Percentiles rank a stretch among this genome's conserved stretches.
Conservation (phyloP, 2,329 filamentous ascomycete genomes). For the Ophioceras dolichostomum region DNA sequence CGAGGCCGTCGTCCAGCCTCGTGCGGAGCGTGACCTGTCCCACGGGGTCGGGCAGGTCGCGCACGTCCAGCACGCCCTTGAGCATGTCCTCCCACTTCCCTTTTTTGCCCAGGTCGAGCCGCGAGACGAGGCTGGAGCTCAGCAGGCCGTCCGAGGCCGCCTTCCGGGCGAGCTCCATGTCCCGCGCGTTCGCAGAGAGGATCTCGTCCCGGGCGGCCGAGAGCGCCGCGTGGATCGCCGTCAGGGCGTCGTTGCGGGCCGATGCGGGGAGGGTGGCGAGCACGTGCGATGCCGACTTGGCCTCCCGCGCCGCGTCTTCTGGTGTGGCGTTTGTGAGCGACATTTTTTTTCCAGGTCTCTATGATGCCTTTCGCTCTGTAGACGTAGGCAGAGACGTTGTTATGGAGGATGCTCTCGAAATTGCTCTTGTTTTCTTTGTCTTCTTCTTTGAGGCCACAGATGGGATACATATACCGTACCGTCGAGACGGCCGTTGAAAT, state of each 20-base stretch:
- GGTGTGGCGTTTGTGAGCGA: conserved; percentile 81
- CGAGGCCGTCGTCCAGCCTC: conserved; percentile 72
- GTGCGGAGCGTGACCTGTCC: conserved; percentile 77
- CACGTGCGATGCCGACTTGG: conserved; percentile 69
- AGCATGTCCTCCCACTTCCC: conserved; percentile 99
- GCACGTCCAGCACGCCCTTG: conserved; percentile 83
- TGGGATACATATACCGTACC: too few species aligned
- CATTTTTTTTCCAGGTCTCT: conserved; percentile 41
- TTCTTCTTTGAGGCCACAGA: too few species aligned
- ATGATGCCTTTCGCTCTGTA: too few species aligned
- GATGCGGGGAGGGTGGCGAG: conserved; percentile 67
- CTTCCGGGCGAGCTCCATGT: conserved; percentile 61
- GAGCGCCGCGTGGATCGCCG: conserved; percentile 71
- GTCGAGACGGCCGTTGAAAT: too few species aligned
- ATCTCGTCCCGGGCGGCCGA: conserved; percentile 58
- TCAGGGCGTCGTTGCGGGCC: conserved; percentile 75
- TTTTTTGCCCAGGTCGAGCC: conserved; percentile 72
- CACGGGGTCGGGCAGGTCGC: conserved; percentile 75
- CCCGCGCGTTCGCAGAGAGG: conserved; percentile 73
- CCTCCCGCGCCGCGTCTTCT: conserved; percentile 61
- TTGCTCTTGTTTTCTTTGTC: too few species aligned
- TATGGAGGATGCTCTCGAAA: too few species aligned
- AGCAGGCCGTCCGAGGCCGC: conserved; percentile 66
- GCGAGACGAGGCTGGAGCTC: conserved; percentile 72
- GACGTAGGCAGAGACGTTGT: too few species aligned